Evolutionary conservation across 1,284 basidiomycete genomes (phyloP), one percentile per base, ranked within the genome.

Genomic region (Blastosporella zonata): DNA sequence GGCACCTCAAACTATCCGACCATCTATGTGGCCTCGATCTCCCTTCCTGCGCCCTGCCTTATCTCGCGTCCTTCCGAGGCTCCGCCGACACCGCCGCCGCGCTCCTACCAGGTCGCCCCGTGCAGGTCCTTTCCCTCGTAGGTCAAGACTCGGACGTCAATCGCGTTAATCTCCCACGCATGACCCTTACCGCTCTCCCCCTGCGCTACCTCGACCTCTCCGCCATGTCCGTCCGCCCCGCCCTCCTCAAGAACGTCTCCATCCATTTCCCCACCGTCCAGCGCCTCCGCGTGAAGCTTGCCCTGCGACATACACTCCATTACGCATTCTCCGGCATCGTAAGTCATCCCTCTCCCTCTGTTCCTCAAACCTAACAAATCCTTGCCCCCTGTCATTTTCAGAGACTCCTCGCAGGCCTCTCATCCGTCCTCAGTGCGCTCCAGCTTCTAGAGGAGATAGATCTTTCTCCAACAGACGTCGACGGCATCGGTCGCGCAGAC

Each of bases 261-360:
- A 68, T 65, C 23, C 70, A 77, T 59, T 68, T 84, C 46, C 65
- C 70, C 36, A 67, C 67, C 43, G 61, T 84, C 40, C 72, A 79
- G 59, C 68, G 64, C 34, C 67, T 84, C 58, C 72, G 72, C 52
- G 69, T 84, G 44, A 73, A 70, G 55, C 73, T 85, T 40, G 81
- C 82, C n/a, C 67, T 85, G 17, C 67, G 81, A 38, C 81, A 84
- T 57, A 84, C 81, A 1, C 69, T 84, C 29, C 81, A 84, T 56
- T 81, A 78, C 57, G 73, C 81, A 23, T 69, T 82, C 49, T 77
- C 78, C 20, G 82, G 82, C 42, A 81, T 83, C 66, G 82, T 82
- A 67, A 79, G 82, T 34, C 76, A 37, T 31, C 18, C 18, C 6
- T 36, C 44, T 46, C 44, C 33, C 50, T 34, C 43, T 49, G 13